Evolutionary conservation across 352 stramenopile species (phyloP).

Genomic region (Pythium guiyangense): DNA sequence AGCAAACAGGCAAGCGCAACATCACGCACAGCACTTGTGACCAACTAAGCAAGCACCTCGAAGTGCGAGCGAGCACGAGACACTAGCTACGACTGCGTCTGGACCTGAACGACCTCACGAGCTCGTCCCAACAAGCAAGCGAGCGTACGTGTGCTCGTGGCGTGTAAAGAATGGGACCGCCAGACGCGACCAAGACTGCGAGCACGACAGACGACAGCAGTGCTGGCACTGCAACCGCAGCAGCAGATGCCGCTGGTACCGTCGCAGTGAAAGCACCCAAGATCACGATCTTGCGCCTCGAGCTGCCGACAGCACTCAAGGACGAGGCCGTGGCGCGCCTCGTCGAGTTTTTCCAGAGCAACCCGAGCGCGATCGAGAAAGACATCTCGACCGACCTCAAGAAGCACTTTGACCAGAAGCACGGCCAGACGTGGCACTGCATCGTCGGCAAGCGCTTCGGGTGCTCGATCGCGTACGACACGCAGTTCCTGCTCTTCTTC

Average conservation of each 20-base stretch:
- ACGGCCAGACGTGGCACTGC: slow-evolving; percentile 93
- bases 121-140: no score
- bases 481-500: slow-evolving; percentile 88
- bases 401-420: slow-evolving; percentile 98
- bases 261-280: slow-evolving; percentile 35
- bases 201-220: slow-evolving; percentile 6
- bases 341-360: slow-evolving; percentile 31
- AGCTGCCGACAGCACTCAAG: slow-evolving; percentile 63
- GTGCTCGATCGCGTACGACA: slow-evolving; percentile 89
- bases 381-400: slow-evolving; percentile 99
- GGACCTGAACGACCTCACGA: no score
- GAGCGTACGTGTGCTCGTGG: no score
- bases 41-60: no score
- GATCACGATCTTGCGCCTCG: slow-evolving; percentile 59
- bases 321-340: slow-evolving; percentile 58
- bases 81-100: no score
- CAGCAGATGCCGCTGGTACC: slow-evolving; percentile 11
- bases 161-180: slow-evolving; percentile 46
- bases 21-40: no score
- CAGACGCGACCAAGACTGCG: slow-evolving; percentile 34
- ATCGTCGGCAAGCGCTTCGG: slow-evolving; percentile 90
- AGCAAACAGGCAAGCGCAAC: no score
- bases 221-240: slow-evolving; percentile 9
- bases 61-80: no score
- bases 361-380: slow-evolving; percentile 25